Percentiles rank a stretch among this genome's conserved stretches.
These are phyloP conservation scores for Thelonectria olida DNA, from an alignment of 2,329 filamentous ascomycete genomes.

Conservation along the genomic window DNA sequence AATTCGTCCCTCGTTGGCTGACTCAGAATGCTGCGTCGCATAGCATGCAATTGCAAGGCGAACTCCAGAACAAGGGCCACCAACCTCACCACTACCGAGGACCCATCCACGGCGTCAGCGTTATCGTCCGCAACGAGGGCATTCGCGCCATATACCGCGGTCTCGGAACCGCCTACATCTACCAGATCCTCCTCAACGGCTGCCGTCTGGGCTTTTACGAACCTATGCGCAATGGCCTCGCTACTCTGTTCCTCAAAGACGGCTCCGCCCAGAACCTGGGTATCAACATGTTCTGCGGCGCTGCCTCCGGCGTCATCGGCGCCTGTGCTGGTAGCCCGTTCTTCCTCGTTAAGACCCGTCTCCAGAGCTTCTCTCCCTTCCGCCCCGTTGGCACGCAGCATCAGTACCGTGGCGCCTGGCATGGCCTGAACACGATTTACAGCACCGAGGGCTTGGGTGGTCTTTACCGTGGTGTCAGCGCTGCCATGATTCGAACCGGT, in stretches of 20 bases:
- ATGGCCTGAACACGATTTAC: constrained; percentile 86
- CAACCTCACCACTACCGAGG: constrained; percentile 90
- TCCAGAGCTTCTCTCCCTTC: constrained; percentile 94
- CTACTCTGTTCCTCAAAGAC: constrained; percentile 76
- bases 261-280: constrained; percentile 81
- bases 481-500: constrained; percentile 94
- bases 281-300: constrained; percentile 94
- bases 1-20: constrained; percentile 3
- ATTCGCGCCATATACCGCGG: constrained; percentile 86
- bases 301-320: constrained; percentile 87
- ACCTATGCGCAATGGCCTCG: constrained; percentile 80
- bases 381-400: constrained; percentile 97
- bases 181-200: constrained; percentile 95
- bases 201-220: constrained; percentile 98
- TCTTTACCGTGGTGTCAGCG: constrained; percentile 88
- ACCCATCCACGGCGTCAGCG: constrained; percentile 87
- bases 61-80: constrained; percentile 86
- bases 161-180: constrained; percentile 91
- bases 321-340: constrained; percentile 95
- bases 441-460: constrained; percentile 78
- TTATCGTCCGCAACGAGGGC: constrained; percentile 92
- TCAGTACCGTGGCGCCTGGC: constrained; percentile 83
- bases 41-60: constrained; percentile 94
- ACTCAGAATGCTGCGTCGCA: neutral
- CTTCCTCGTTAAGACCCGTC: constrained; percentile 95